Base-by-base conservation (phyloP, 495 filamentous ascomycete species). In the Penicillium tannophilum region DNA sequence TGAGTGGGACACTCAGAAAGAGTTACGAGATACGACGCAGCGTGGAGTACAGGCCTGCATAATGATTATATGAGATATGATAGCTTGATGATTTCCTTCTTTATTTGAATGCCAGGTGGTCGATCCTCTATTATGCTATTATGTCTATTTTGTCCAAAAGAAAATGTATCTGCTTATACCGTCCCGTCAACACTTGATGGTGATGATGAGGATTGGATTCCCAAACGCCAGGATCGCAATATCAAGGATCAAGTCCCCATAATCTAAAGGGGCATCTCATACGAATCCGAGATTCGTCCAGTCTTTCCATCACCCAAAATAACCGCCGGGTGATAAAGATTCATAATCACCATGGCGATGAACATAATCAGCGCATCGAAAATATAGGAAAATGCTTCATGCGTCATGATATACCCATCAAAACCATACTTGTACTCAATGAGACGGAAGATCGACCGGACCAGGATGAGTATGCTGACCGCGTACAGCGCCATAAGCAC, bases 351-450 rank as follows among this genome's bases (percentile, higher is more conserved):
- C 71, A 83, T 81, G 19, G 81, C 82, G 2, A 66, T 9, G 28
- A 83, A 60, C 86, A 90, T 90, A 47, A 84, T 65, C 36, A 76
- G 24, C 23, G 77, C 69, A 67, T 91, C 88, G 61, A 89, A 89
- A 12, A 86, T 60, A 66, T 88, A 90, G 55, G 88, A 58, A 60
- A 80, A 82, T 53, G 74, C 78, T 72, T 90, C 88, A 55, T 84
- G 78, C 1, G 58, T 66, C 56, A 86, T 63, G 24, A 82, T 49
- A 60, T 70, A 78, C 10, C 86, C 86, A 19, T 72, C 62, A 33
- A 76, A 65, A 0, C 87, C 86, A 69, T 83, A 72, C 1, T 76
- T 52, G 60, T 85, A 90, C 71, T 91, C 88, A 10, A 87, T 62
- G 30, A 86, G 69, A 9, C 88, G 78, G 67, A 87, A 88, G 6